Evolutionary conservation across 2,329 filamentous ascomycete species (phyloP), one percentile per base, ranked within the genome.

Genomic region (Exophiala sp.): DNA sequence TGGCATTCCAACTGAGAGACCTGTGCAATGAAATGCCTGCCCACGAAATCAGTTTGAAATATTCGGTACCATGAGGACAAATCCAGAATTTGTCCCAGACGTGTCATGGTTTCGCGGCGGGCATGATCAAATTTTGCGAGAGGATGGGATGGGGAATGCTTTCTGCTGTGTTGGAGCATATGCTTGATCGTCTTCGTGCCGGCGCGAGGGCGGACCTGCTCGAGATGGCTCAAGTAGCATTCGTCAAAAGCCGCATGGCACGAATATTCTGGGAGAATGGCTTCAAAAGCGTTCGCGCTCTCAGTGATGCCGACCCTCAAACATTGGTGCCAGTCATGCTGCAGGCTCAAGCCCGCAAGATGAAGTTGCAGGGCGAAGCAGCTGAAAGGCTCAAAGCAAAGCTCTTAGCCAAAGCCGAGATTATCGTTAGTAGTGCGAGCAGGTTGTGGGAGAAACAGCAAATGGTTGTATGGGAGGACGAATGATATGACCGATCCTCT

Each of bases 51-150:
- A 84, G 87, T 21, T 76, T 77, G 12, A 89, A 88, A 65, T 91
- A 89, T 65, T 80, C 83, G 57, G 82, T 83, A 55, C 83, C 86
- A 7, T 80, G 88, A 16, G 88, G 87, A 1, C 78, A 80, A 4
- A 82, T 91, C 9, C 88, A 91, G 68, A 87, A 78, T 16, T 75
- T 91, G 1, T 82, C 86, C 2, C 86, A 89, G 63, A 87, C 84
- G 1, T 90, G 87, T 61, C 84, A 89, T 60, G 88, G 88, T 0
- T 91, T 91, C 64, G 88, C 87, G 3, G 85, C 86, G 1, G 87
- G 87, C 3, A 89, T 90, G 76, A 82, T 91, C 55, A 89, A 88
- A 61, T 91, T 91, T 65, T 91, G 87, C 65, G 79, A 89, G 61
- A 78, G 82, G 14, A 89, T 91, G 87, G 55, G 50, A 4, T 55